Evolutionary conservation across 106 monocot genomes (phyloP), one percentile per base, ranked within the genome.

Genomic region (Hemerocallis citrina): DNA sequence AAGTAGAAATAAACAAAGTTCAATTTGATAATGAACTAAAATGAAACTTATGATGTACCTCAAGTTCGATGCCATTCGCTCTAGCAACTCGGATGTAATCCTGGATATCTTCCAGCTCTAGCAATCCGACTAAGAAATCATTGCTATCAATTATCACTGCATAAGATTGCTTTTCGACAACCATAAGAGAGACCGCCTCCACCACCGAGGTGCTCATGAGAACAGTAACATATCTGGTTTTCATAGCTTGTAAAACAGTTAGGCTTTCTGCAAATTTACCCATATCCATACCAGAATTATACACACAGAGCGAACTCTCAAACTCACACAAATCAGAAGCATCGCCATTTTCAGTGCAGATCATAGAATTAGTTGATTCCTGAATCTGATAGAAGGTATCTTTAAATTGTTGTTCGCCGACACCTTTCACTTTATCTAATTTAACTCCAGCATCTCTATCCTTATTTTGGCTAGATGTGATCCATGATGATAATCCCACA

Each of bases 401-500:
- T 45, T 33, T 55, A 30, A 20, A 5, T 31, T 63, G 65, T 61
- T 57, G 56, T 70, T n/a, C 44, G 22, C 3, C 46, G 6, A 3
- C 33, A 14, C n/a, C 43, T 45, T 78, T 64, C 14, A 34, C 45
- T 38, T 65, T 57, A 39, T 59, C 60, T 37, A 25, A 33, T 49
- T 48, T 68, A 49, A 60, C 48, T 12, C 17, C 25, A 49, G 41
- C 28, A 50, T 42, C 23, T 22, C 13, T 83, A 48, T 73, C 76
- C 46, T 42, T 71, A 35, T 58, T 86, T 54, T 78, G 77, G 29
- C 69, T 75, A 27, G 89, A 94, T 59, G 83, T 40, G 21, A 89
- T 77, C 89, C 89, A 85, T 30, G 83, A 89, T 21, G 94, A 94
- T 50, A 94, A 63, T 1, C 94, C 94, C 28, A 94, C 94, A 55